Percentiles rank a stretch among this genome's conserved stretches.
Evolutionary conservation across 2,329 filamentous ascomycete species (phyloP).

Genomic region (Fusarium beomiforme): DNA sequence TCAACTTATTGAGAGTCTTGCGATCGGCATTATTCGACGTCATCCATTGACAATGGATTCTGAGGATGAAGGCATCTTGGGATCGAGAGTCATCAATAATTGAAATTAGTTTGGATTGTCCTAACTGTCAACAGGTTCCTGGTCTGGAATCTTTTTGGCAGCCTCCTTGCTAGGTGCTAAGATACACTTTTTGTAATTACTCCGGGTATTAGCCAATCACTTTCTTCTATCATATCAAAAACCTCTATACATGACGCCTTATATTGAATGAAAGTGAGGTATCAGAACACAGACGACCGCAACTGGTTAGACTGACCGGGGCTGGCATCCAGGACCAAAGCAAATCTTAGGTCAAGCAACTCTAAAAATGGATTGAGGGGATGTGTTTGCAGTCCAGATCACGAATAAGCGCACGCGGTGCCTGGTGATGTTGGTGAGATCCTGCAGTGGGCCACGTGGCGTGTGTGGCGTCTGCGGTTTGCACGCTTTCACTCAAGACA

Average conservation of each 20-base stretch:
- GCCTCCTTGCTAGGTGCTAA: constrained; percentile 2
- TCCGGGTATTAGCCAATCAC: constrained; percentile 11
- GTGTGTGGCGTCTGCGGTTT: constrained; percentile 21
- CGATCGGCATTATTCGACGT: constrained; percentile 7
- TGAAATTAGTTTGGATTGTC: not conserved
- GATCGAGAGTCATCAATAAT: not conserved
- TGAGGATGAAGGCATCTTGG: not conserved
- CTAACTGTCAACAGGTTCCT: not conserved
- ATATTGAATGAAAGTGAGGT: not conserved
- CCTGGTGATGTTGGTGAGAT: constrained; percentile 1
- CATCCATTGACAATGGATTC: not conserved
- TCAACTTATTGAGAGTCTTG: not conserved
- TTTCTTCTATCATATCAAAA: not conserved
- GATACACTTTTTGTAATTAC: constrained; percentile 15
- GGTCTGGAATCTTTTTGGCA: constrained; percentile 9
- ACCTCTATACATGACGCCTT: not conserved
- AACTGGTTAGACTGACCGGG: constrained; percentile 17
- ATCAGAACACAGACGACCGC: not conserved
- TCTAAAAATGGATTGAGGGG: constrained; percentile 9
- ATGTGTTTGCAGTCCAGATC: constrained; percentile 6
- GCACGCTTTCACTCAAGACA: constrained; percentile 27
- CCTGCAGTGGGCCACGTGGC: constrained; percentile 6
- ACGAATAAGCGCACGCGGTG: constrained; percentile 13
- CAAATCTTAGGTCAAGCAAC: constrained; percentile 10
- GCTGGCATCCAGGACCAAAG: constrained; percentile 32